Base-by-base conservation (phyloP, 2,329 filamentous ascomycete species). In the Aspergillus melleus region DNA sequence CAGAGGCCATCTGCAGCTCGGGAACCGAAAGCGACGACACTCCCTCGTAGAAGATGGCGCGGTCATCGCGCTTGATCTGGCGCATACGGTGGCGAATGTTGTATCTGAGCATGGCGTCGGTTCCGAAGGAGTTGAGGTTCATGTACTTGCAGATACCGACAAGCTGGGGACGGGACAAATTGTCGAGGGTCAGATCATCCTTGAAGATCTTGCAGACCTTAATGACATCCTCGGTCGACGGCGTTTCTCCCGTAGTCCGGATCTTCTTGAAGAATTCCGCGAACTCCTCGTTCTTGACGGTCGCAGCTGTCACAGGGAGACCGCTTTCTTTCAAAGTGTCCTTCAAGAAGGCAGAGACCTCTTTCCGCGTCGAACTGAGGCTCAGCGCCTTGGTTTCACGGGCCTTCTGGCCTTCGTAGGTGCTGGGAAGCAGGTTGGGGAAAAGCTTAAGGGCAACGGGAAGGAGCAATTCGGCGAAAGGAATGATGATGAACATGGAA, bases 151-250 rank as follows among this genome's bases (percentile, higher is more conserved):
- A 98, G 85, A 98, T 99, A 58, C 90, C 96, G 30, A 99, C 94
- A 54, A 99, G 83, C 79, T 99, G 95, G 16, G 95, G 95, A 64
- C 95, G 86, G 19, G 93, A 97, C 66, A 99, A 81, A 79, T 99
- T 99, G 86, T 99, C 95, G 32, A 99, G 84, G 0, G 95, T 99
- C 70, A 99, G 76, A 76, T 99, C 95, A 74, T 99, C 95, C 77
- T 95, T 96, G 86, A 99, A 99, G 65, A 96, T 90, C 84, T 97
- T 96, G 87, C 95, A 98, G 64, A 99, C 94, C 79, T 95, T 96
- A 83, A 99, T 96, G 64, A 99, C 92, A 73, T 99, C 95, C 66
- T 93, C 86, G 56, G 88, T 86, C 4, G 91, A 95, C 1, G 95
- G 95, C 50, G 89, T 84, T 80, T 98, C 94, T 64, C 94, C 95